Base-by-base conservation (phyloP, 2,329 filamentous ascomycete species). In the Phaeosphaeriaceae sp. region DNA sequence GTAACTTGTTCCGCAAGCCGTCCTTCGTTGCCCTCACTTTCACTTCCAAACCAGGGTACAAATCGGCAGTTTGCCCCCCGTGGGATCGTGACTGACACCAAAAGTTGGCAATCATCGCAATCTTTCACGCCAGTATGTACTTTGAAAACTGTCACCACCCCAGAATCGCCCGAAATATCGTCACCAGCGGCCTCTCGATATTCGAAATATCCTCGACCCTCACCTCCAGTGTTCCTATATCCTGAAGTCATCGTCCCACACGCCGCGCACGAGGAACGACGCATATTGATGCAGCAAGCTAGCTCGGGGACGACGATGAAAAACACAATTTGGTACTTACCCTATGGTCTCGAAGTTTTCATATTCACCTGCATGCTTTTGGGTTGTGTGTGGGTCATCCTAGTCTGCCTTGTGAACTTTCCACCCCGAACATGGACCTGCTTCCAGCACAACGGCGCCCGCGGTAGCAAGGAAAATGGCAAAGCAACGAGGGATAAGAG, bases 371-470 rank as follows among this genome's bases (percentile, higher is more conserved):
- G 44, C 12, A 33, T 60, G 3, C 11, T 46, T 6, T 8, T 61
- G 7, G 51, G 49, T 1, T 16, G 48, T 2, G 26, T 42, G 4
- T 56, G 54, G 54, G 42, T 44, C 3, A 17, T 54, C 2, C 3
- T 66, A 1, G 40, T 58, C 3, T 60, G 53, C 32, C 37, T 45
- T 11, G 41, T 65, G 0, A 64, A 58, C 15, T 63, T 65, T 44
- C 57, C 59, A 15, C 58, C 54, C 15, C n/a, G 34, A 11, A 49
- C 32, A 15, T 56, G 52, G 52, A 21, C 12, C 3, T 46, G 34
- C 21, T 36, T 23, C 16, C 17, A 11, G 17, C 13, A 15, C 20
- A 18, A 16, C 12, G 3, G 20, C 18, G 18, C 18, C n/a, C 13
- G 23, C 6, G 23, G 11, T 11, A 35, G 7, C 34, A 23, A 29